Evolutionary conservation across 2,329 filamentous ascomycete species (phyloP).

Genomic region (Penicillium brevicompactum): DNA sequence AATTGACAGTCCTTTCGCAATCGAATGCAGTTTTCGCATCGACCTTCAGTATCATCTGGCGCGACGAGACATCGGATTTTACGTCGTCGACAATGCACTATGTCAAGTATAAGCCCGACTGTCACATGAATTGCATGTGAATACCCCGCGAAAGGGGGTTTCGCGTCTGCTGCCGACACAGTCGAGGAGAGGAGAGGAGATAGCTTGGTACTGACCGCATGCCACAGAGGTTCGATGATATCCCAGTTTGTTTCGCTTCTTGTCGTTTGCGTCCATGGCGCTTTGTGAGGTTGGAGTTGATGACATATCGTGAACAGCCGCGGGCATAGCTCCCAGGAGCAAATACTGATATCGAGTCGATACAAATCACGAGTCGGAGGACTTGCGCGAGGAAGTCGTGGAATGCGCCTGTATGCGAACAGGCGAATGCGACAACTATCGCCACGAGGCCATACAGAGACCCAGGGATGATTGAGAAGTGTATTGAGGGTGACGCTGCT

Average conservation of each 20-base stretch:
- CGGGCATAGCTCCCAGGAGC: conserved; percentile 42
- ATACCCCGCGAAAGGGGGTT: not conserved
- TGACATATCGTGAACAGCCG: conserved; percentile 37
- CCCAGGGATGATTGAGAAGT: conserved; percentile 9
- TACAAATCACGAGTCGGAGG: conserved; percentile 16
- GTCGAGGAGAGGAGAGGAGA: not conserved
- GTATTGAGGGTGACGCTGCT: conserved; percentile 15
- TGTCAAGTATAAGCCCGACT: conserved; percentile 24
- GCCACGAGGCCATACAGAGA: conserved; percentile 19
- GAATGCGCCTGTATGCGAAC: conserved; percentile 6
- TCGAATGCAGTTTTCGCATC: conserved; percentile 90
- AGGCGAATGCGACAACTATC: conserved; percentile 9
- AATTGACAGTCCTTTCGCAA: conserved; percentile 95
- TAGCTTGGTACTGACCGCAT: conserved; percentile 72
- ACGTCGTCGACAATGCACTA: conserved; percentile 86
- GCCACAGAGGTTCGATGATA: conserved; percentile 95
- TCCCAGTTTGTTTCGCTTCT: conserved; percentile 85
- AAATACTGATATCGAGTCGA: conserved; percentile 19
- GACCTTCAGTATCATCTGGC: conserved; percentile 69
- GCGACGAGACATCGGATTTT: conserved; percentile 90
- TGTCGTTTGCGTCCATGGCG: conserved; percentile 53
- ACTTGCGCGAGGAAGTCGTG: not conserved
- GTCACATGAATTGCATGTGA: conserved; percentile 3
- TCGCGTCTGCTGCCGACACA: not conserved
- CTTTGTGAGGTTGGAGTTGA: conserved; percentile 35